Percentiles rank a stretch among this genome's conserved stretches.
These are phyloP conservation scores for Kodamaea sp. DNA, from an alignment of 1,139 yeast genomes.

Conservation along the genomic window DNA sequence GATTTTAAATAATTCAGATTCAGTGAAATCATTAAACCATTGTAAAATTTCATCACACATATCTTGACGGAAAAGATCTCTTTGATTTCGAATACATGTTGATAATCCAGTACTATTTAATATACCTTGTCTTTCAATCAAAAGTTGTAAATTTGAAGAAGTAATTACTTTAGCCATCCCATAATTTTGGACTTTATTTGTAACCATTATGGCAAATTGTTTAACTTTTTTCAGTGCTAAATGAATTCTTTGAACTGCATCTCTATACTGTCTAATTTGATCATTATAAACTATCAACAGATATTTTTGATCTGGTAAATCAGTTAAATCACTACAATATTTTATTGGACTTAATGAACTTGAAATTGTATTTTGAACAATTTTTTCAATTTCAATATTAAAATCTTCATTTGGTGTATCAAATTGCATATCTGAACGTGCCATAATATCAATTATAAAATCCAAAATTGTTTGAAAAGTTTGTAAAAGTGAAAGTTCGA, in stretches of 20 bases:
- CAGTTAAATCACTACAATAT: constrained; percentile 31
- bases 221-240: constrained; percentile 60
- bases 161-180: constrained; percentile 71
- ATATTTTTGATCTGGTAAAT: constrained; percentile 48
- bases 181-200: constrained; percentile 54
- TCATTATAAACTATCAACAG: constrained; percentile 71
- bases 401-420: constrained; percentile 42
- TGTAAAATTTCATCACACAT: constrained; percentile 68
- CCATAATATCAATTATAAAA: constrained; percentile 70
- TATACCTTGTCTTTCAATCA: constrained; percentile 52
- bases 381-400: constrained; percentile 25
- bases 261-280: constrained; percentile 69
- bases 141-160: constrained; percentile 47
- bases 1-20: constrained; percentile 51
- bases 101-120: constrained; percentile 61
- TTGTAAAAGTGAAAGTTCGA: constrained; percentile 30
- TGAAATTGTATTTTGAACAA: constrained; percentile 25
- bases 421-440: constrained; percentile 39
- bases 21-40: constrained; percentile 63
- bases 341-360: constrained; percentile 30
- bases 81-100: constrained; percentile 59
- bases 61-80: constrained; percentile 77
- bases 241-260: constrained; percentile 65
- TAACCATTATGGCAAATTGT: constrained; percentile 74
- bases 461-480: constrained; percentile 63